phyloP scores from a whole-genome alignment of 2,329 filamentous ascomycete species.

The Neonectria hederae region DNA sequence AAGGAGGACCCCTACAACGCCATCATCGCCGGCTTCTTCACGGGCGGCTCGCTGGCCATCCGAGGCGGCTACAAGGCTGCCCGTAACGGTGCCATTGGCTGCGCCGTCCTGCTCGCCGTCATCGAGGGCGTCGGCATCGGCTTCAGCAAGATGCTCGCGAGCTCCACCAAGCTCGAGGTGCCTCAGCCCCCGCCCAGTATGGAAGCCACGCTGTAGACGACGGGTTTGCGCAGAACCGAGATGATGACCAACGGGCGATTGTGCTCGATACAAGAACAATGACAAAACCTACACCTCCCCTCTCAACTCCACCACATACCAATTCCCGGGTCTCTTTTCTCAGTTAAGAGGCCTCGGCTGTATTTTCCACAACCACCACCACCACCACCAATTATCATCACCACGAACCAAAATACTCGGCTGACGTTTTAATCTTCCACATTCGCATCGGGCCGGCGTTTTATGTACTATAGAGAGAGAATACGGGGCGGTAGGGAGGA shows the following conservation, averaged over 20 bases:
- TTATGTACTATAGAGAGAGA: slow-evolving; percentile 45
- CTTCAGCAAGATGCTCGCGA: slow-evolving; percentile 93
- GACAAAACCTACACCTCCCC: slow-evolving; percentile 19
- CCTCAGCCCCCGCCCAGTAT: slow-evolving; percentile 46
- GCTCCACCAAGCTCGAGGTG: slow-evolving; percentile 83
- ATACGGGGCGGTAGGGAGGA: slow-evolving; percentile 28
- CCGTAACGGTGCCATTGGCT: slow-evolving; percentile 95
- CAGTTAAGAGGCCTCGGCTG: slow-evolving; percentile 25
- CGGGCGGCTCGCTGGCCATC: slow-evolving; percentile 89
- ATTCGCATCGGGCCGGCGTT: slow-evolving; percentile 49
- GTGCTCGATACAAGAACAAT: slow-evolving; percentile 20
- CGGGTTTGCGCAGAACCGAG: slow-evolving; percentile 19
- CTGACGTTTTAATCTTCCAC: slow-evolving; percentile 35
- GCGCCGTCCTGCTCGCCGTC: slow-evolving; percentile 90
- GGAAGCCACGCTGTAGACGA: slow-evolving; percentile 43
- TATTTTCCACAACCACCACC: slow-evolving; percentile 28
- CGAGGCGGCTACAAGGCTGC: slow-evolving; percentile 92
- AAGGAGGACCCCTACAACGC: slow-evolving; percentile 99
- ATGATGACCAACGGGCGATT: slow-evolving; percentile 15
- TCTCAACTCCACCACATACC: slow-evolving; percentile 40
- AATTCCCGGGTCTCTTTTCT: slow-evolving; percentile 19
- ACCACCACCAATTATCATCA: slow-evolving; percentile 13
- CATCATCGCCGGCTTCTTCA: slow-evolving; percentile 97
- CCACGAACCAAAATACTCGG: slow-evolving; percentile 31
- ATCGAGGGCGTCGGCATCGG: slow-evolving; percentile 98